Conservation (phyloP, 306 rosid genomes). For the Casuarina cunninghamiana region DNA sequence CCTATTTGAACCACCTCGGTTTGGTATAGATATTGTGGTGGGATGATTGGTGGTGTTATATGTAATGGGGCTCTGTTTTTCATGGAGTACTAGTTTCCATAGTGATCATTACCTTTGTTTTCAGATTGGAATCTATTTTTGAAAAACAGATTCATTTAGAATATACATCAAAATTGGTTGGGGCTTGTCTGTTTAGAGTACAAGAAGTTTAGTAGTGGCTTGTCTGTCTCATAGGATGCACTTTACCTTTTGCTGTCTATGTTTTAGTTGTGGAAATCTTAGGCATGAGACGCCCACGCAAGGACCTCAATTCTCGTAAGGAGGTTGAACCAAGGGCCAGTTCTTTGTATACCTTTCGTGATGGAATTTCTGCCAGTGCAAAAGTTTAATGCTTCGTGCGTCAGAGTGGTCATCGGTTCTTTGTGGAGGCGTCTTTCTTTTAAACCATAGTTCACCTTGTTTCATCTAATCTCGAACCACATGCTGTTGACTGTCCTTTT, state of each 20-base stretch:
- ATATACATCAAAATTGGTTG: not conserved
- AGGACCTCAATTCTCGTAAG: not conserved
- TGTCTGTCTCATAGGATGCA: too few species aligned
- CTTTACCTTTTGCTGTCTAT: too few species aligned
- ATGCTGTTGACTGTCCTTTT: not conserved
- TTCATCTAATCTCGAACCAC: not conserved
- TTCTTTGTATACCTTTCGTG: not conserved
- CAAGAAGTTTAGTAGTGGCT: not conserved
- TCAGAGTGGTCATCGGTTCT: not conserved
- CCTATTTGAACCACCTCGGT: not conserved
- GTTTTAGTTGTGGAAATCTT: not conserved
- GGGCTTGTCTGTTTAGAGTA: not conserved
- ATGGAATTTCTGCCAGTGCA: not conserved
- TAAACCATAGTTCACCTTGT: not conserved
- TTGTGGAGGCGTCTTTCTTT: not conserved
- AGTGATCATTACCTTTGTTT: not conserved
- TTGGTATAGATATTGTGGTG: not conserved
- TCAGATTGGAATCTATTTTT: not conserved
- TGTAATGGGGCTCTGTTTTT: not conserved
- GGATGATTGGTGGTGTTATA: constrained; percentile 4
- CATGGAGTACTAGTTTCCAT: not conserved
- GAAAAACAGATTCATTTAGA: not conserved
- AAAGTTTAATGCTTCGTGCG: not conserved
- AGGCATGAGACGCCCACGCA: not conserved
- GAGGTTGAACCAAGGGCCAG: not conserved